phyloP scores from a whole-genome alignment of 2,329 filamentous ascomycete species.

The Lachnellula arida region DNA sequence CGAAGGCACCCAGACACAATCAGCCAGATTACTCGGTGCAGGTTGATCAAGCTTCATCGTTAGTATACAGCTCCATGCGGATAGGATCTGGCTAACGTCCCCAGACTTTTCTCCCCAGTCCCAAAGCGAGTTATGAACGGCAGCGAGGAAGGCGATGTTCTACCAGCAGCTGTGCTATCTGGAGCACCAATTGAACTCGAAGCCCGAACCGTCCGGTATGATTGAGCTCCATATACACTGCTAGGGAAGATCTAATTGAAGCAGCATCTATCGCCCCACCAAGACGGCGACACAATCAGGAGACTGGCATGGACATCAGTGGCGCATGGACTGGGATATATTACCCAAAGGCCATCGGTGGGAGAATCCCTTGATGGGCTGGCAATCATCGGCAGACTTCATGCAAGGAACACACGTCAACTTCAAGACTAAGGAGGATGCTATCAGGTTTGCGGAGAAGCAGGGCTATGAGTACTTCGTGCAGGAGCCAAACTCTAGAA shows the following conservation, averaged over 20 bases:
- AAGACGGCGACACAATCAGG: conserved; percentile 98
- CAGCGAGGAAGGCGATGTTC: conserved; percentile 69
- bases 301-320: conserved; percentile 74
- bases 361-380: conserved; percentile 98
- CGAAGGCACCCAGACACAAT: conserved; percentile 36
- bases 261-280: conserved; percentile 82
- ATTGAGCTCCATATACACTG: neutral
- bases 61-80: conserved; percentile 34
- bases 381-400: conserved; percentile 91
- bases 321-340: conserved; percentile 99
- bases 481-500: conserved; percentile 88
- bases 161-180: conserved; percentile 82
- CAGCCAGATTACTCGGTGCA: conserved; percentile 77
- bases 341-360: conserved; percentile 88
- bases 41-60: conserved; percentile 90
- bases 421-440: conserved; percentile 92
- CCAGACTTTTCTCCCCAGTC: conserved; percentile 82
- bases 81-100: conserved; percentile 20
- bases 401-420: conserved; percentile 92
- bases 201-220: conserved; percentile 86
- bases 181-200: conserved; percentile 92
- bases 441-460: conserved; percentile 93
- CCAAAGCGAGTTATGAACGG: conserved; percentile 88
- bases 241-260: conserved; percentile 11
- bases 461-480: conserved; percentile 99